Conservation (phyloP, 2,329 filamentous ascomycete species). For the Colletotrichum sp. region DNA sequence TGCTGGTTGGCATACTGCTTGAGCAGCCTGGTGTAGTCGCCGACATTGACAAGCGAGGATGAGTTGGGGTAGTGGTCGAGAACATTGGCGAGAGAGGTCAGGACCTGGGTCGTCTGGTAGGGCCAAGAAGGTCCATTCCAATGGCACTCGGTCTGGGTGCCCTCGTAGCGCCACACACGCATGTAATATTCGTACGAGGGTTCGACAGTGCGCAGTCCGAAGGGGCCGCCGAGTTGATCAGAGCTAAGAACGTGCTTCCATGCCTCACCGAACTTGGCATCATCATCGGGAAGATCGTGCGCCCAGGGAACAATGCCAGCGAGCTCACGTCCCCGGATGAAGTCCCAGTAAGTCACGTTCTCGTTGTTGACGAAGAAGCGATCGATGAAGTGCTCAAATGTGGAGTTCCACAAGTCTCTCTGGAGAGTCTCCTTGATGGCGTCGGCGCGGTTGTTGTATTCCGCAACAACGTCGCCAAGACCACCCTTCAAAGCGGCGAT, state of each 20-base stretch:
- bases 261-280: slow-evolving; percentile 37
- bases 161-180: slow-evolving; percentile 17
- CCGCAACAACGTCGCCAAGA: slow-evolving; percentile 24
- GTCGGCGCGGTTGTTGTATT: slow-evolving; percentile 37
- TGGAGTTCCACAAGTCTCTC: slow-evolving; percentile 39
- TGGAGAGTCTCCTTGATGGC: slow-evolving; percentile 38
- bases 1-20: slow-evolving; percentile 44
- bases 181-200: slow-evolving; percentile 43
- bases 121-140: slow-evolving; percentile 54
- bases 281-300: slow-evolving; percentile 43
- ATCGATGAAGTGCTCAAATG: slow-evolving; percentile 43
- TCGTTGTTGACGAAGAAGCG: slow-evolving; percentile 40
- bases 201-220: slow-evolving; percentile 47
- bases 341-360: slow-evolving; percentile 31
- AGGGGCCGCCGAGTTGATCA: slow-evolving; percentile 29
- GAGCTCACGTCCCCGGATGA: slow-evolving; percentile 34
- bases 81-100: slow-evolving; percentile 43
- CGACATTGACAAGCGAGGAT: slow-evolving; percentile 30
- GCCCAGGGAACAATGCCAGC: slow-evolving; percentile 48
- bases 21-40: slow-evolving; percentile 42
- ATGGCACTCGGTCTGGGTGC: slow-evolving; percentile 33
- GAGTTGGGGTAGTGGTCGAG: slow-evolving; percentile 33
- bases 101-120: slow-evolving; percentile 44
- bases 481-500: slow-evolving; percentile 40
- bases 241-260: slow-evolving; percentile 1